These are phyloP conservation scores for Stagonosporopsis cucurbitacearum DNA, from an alignment of 2,329 filamentous ascomycete species.

Conservation along the genomic window DNA sequence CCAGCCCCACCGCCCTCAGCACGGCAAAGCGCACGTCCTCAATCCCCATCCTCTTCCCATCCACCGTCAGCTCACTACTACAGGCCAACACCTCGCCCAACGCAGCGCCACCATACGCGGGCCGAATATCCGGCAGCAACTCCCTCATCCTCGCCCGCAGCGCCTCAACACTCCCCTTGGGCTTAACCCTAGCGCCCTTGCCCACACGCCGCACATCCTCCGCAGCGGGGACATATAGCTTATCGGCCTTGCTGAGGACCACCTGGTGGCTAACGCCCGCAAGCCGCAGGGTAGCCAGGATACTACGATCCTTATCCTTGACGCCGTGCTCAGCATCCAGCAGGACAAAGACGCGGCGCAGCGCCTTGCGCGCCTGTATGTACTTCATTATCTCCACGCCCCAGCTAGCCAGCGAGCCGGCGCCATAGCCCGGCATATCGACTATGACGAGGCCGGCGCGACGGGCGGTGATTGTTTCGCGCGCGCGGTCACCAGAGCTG, in stretches of 20 bases:
- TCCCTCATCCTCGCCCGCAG: slow-evolving; percentile 51
- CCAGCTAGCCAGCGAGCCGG: slow-evolving; percentile 67
- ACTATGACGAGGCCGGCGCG: slow-evolving; percentile 62
- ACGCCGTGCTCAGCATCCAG: slow-evolving; percentile 69
- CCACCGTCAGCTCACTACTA: slow-evolving; percentile 59
- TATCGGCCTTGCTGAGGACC: slow-evolving; percentile 70
- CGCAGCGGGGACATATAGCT: slow-evolving; percentile 36
- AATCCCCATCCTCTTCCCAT: slow-evolving; percentile 62
- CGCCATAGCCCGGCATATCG: slow-evolving; percentile 76
- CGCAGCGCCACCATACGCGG: slow-evolving; percentile 44
- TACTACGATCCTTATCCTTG: slow-evolving; percentile 64
- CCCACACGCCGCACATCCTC: slow-evolving; percentile 25
- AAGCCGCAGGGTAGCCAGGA: slow-evolving; percentile 63
- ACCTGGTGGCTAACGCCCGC: slow-evolving; percentile 69
- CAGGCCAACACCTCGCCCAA: slow-evolving; percentile 67
- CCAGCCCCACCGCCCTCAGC: slow-evolving; percentile 58
- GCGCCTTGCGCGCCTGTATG: slow-evolving; percentile 65
- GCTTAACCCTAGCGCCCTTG: slow-evolving; percentile 18
- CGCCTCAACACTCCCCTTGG: slow-evolving; percentile 50
- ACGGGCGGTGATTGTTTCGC: slow-evolving; percentile 46
- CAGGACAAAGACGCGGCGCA: slow-evolving; percentile 68
- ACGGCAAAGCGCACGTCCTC: slow-evolving; percentile 69
- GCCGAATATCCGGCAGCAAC: slow-evolving; percentile 47
- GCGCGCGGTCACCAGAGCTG: slow-evolving; percentile 1
- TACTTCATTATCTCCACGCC: slow-evolving; percentile 73